These are phyloP conservation scores for Botrytis sinoallii DNA, from an alignment of 2,329 filamentous ascomycete genomes.

Conservation along the genomic window DNA sequence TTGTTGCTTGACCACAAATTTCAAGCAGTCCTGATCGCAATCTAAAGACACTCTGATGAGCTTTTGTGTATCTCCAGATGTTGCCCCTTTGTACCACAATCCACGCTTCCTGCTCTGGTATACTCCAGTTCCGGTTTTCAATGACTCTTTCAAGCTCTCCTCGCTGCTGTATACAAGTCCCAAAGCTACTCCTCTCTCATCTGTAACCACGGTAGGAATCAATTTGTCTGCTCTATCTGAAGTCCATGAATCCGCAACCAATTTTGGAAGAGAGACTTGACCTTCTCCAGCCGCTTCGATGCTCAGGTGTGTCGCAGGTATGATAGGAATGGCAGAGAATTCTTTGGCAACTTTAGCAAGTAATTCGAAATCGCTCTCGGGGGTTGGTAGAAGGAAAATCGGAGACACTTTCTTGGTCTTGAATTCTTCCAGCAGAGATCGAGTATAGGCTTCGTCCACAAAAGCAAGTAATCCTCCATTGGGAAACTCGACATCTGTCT, in stretches of 20 bases:
- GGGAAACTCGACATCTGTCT: constrained; percentile 23
- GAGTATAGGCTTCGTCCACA: constrained; percentile 41
- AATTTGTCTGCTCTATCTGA: constrained; percentile 82
- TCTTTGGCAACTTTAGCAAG: constrained; percentile 30
- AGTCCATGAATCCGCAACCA: constrained; percentile 72
- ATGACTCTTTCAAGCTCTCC: constrained; percentile 82
- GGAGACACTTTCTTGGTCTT: constrained; percentile 33
- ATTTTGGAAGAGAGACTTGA: constrained; percentile 62
- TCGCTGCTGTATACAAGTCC: constrained; percentile 93
- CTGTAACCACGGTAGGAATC: constrained; percentile 85
- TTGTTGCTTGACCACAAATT: constrained; percentile 85
- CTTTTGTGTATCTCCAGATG: constrained; percentile 90
- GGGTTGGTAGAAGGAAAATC: constrained; percentile 30
- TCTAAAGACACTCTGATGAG: constrained; percentile 81
- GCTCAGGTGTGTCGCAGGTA: constrained; percentile 69
- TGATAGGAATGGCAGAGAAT: constrained; percentile 61
- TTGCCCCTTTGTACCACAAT: constrained; percentile 94
- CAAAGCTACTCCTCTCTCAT: constrained; percentile 79
- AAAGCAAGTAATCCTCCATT: constrained; percentile 40
- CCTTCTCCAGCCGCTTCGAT: constrained; percentile 57
- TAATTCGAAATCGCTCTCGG: constrained; percentile 25
- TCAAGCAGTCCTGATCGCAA: constrained; percentile 89
- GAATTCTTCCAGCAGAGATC: constrained; percentile 28
- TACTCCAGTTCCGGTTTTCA: constrained; percentile 74
- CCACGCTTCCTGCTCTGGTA: constrained; percentile 96